Percentiles rank a stretch among this genome's conserved stretches.
phyloP scores from a whole-genome alignment of 2,329 filamentous ascomycete species.

The Venturia pyrina region DNA sequence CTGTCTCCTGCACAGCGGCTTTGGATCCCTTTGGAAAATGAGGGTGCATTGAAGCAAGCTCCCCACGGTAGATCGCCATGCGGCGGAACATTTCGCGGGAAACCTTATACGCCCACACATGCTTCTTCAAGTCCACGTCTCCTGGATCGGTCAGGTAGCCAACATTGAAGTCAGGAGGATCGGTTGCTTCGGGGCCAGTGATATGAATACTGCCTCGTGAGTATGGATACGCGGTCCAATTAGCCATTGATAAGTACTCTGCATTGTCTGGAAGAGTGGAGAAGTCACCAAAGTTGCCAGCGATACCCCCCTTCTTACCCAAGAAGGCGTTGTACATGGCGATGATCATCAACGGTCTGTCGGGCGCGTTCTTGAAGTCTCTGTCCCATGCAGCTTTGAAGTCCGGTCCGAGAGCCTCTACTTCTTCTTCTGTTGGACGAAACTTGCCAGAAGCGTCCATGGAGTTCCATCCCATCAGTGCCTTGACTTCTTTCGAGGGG shows the following conservation, averaged over 20 bases:
- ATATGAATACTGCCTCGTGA: conserved; percentile 55
- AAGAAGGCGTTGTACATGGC: conserved; percentile 24
- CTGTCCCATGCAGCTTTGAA: conserved; percentile 46
- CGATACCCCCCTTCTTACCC: conserved; percentile 11
- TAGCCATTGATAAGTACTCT: conserved; percentile 43
- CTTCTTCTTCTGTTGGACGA: conserved; percentile 43
- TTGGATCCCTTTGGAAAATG: conserved; percentile 34
- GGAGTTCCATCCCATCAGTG: conserved; percentile 47
- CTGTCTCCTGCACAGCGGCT: conserved; percentile 27
- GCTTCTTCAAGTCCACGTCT: conserved; percentile 48
- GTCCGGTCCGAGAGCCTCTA: conserved; percentile 41
- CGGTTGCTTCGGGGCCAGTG: conserved; percentile 32
- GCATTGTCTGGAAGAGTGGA: conserved; percentile 26
- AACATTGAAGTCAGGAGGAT: conserved; percentile 45
- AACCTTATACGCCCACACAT: conserved; percentile 55
- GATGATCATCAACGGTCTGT: conserved; percentile 41
- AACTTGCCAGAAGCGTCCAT: conserved; percentile 48
- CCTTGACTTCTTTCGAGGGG: conserved; percentile 38
- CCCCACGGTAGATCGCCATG: conserved; percentile 39
- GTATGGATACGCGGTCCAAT: conserved; percentile 50
- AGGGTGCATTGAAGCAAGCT: conserved; percentile 29
- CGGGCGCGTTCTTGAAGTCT: conserved; percentile 39
- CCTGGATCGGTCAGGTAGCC: conserved; percentile 47
- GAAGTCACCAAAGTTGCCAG: conserved; percentile 20
- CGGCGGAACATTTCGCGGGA: conserved; percentile 51